Conservation (phyloP, 1,139 yeast genomes). For the Geotrichum candidum region DNA sequence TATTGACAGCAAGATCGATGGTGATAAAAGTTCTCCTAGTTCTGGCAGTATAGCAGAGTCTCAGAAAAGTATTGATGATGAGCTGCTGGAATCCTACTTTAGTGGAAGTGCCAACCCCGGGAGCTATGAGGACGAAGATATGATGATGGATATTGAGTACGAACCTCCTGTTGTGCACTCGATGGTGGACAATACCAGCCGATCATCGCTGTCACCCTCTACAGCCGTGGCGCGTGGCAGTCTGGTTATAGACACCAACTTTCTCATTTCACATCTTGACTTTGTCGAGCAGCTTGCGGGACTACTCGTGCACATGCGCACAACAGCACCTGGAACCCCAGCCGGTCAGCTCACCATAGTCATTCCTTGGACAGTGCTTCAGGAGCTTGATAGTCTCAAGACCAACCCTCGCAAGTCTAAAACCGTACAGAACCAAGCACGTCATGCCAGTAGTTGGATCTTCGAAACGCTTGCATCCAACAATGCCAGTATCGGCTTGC, state of each 20-base stretch:
- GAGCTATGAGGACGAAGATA: not conserved
- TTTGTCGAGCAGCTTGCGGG: conserved; percentile 17
- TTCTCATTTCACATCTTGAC: conserved; percentile 19
- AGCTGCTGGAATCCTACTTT: not conserved
- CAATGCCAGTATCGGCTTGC: not conserved
- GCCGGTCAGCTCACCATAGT: conserved; percentile 48
- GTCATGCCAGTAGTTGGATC: conserved; percentile 77
- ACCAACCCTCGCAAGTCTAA: conserved; percentile 29
- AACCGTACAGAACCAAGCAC: conserved; percentile 41
- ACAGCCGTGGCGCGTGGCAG: not conserved
- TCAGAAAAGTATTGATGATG: not conserved
- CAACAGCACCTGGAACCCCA: not conserved
- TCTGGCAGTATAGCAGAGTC: not conserved
- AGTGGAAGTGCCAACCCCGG: not conserved
- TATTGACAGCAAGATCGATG: not conserved
- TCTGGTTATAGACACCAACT: conserved; percentile 22
- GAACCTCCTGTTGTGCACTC: not conserved
- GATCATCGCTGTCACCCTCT: not conserved
- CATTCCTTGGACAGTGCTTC: conserved; percentile 63
- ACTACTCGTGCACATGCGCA: not conserved
- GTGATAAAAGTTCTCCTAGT: not conserved
- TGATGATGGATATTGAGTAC: not conserved
- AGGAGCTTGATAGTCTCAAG: conserved; percentile 78
- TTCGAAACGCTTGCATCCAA: conserved; percentile 51
- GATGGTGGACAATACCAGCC: not conserved